Percentiles rank a stretch among this genome's conserved stretches.
phyloP scores from a whole-genome alignment of 208 protist species.

The Crithidia sp. region DNA sequence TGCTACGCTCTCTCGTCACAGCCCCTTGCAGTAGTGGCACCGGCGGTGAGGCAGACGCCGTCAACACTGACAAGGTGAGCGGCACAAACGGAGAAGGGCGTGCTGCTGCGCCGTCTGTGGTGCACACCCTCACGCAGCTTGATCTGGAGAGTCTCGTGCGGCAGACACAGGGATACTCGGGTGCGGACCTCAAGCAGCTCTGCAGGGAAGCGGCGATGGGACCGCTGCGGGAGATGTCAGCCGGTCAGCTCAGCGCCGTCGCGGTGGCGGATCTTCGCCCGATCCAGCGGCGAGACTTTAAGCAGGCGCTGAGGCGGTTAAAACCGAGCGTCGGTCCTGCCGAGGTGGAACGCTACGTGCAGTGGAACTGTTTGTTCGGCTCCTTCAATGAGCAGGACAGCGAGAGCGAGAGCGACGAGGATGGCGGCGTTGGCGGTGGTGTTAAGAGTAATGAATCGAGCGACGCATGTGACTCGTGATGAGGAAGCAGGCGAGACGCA shows the following conservation, averaged over 20 bases:
- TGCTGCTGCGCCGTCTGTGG: not conserved
- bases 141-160: constrained; percentile 51
- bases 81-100: not conserved
- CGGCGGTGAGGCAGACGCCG: not conserved
- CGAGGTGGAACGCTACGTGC: constrained; percentile 77
- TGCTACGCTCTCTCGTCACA: constrained; percentile 52
- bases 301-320: constrained; percentile 69
- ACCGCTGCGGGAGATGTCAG: constrained; percentile 70
- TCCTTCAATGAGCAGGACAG: constrained; percentile 56
- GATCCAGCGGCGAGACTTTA: constrained; percentile 75
- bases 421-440: constrained; percentile 9
- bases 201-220: constrained; percentile 83
- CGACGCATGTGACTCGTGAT: no score
- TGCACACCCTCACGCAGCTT: constrained; percentile 45
- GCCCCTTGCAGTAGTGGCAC: not conserved
- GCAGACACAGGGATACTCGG: constrained; percentile 76
- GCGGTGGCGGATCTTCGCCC: constrained; percentile 57
- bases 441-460: no score
- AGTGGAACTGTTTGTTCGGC: constrained; percentile 88
- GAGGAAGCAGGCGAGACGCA: no score
- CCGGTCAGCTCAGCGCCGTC: constrained; percentile 54
- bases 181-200: constrained; percentile 78
- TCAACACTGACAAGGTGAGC: no score
- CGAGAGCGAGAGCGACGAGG: constrained; percentile 28
- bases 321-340: constrained; percentile 77